Conservation (phyloP, 257 asterid species). For the Salvia splendens region DNA sequence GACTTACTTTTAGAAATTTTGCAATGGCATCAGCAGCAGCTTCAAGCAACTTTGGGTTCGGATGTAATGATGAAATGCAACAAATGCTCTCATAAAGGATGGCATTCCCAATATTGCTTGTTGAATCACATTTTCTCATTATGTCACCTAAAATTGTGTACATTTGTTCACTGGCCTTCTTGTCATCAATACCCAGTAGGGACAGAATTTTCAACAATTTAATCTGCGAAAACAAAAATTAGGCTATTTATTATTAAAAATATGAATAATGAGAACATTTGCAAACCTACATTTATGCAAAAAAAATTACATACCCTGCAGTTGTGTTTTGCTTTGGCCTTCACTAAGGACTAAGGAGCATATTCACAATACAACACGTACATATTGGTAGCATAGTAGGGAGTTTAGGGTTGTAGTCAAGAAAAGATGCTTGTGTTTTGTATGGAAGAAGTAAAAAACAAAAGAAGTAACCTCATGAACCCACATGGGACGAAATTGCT, state of each 20-base stretch:
- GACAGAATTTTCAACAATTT: constrained; percentile 84
- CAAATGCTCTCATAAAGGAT: constrained; percentile 91
- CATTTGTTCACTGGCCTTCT: constrained; percentile 92
- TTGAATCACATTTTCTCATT: constrained; percentile 80
- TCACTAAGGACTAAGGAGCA: constrained; percentile 4
- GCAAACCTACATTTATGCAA: constrained; percentile 24
- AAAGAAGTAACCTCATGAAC: constrained; percentile 8
- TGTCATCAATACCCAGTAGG: constrained; percentile 81
- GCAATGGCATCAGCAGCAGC: constrained; percentile 90
- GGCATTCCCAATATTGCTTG: constrained; percentile 92
- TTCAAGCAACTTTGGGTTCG: constrained; percentile 82
- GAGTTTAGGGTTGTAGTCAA: constrained; percentile 1
- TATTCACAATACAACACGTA: constrained; percentile 18
- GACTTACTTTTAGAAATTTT: constrained; percentile 78
- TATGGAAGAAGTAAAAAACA: background rate
- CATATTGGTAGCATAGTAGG: constrained; percentile 16
- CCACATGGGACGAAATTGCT: constrained; percentile 8
- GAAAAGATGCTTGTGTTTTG: constrained; percentile 19
- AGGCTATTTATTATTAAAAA: background rate
- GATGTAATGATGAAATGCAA: constrained; percentile 83
- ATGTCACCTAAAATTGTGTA: constrained; percentile 86
- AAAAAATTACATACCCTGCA: background rate
- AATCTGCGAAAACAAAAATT: constrained; percentile 58
- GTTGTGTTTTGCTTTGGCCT: constrained; percentile 14
- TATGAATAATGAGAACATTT: background rate